Evolutionary conservation across 2,329 filamentous ascomycete species (phyloP).

Genomic region (Lecanicillium sp.): DNA sequence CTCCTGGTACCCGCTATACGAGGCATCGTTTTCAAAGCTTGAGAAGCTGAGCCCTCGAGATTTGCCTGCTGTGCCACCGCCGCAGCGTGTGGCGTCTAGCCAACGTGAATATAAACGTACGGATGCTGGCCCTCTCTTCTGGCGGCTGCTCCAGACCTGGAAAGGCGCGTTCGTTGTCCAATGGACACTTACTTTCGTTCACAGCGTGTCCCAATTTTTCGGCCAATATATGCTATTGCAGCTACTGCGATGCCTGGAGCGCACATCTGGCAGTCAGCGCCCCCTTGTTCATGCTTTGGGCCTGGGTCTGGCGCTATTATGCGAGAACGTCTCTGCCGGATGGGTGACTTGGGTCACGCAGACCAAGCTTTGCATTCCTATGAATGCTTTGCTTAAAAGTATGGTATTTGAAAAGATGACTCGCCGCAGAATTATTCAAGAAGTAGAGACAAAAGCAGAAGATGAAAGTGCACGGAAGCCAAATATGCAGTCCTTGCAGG

Average conservation of each 20-base stretch:
- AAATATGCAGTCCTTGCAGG: neutral
- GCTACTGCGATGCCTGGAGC: conserved; percentile 5
- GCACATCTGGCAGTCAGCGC: conserved; percentile 42
- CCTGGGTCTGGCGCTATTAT: conserved; percentile 46
- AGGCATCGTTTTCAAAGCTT: conserved; percentile 37
- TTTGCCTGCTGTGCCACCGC: neutral
- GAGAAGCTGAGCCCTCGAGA: conserved; percentile 15
- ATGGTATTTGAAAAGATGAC: conserved; percentile 14
- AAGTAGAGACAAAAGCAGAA: neutral
- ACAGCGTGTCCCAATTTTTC: conserved; percentile 2
- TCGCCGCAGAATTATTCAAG: neutral
- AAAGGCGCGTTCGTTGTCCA: neutral
- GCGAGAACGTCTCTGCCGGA: conserved; percentile 32
- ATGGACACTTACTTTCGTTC: conserved; percentile 4
- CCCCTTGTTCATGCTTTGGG: conserved; percentile 48
- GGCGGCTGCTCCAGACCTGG: neutral
- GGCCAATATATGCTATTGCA: conserved; percentile 6
- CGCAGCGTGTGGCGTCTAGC: neutral
- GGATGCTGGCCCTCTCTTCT: neutral
- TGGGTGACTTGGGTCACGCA: conserved; percentile 9
- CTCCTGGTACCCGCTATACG: conserved; percentile 52
- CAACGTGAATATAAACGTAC: neutral
- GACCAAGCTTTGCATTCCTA: neutral
- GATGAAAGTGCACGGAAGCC: neutral
- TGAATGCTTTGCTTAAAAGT: conserved; percentile 5